Percentiles rank a stretch among this genome's conserved stretches.
Conservation (phyloP, 768 basidiomycete species). For the Rossbeevera mucosa region DNA sequence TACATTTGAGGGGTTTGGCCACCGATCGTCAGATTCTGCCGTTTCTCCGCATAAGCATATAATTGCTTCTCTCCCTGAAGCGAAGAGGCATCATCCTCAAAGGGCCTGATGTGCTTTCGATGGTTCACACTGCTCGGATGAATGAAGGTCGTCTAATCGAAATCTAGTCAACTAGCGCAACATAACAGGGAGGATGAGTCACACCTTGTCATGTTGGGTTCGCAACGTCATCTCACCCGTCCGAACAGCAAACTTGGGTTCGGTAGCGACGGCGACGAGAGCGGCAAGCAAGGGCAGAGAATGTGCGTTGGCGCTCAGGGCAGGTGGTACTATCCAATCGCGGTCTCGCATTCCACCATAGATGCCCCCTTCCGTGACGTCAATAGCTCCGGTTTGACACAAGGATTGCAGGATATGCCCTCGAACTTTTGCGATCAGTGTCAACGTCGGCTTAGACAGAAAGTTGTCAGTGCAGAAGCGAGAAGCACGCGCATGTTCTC, state of each 20-base stretch:
- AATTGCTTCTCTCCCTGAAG: slow-evolving; percentile 59
- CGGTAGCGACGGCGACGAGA: slow-evolving; percentile 78
- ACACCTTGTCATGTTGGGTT: slow-evolving; percentile 82
- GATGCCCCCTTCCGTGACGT: slow-evolving; percentile 68
- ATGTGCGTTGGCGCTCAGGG: slow-evolving; percentile 67
- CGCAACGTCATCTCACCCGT: slow-evolving; percentile 62
- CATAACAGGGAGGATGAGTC: slow-evolving; percentile 1
- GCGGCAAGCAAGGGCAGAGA: slow-evolving; percentile 76
- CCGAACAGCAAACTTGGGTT: slow-evolving; percentile 87
- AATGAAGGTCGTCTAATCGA: slow-evolving; percentile 61
- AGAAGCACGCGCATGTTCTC: slow-evolving; percentile 63
- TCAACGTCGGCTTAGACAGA: slow-evolving; percentile 77
- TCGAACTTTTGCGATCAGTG: slow-evolving; percentile 78
- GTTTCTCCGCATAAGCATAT: slow-evolving; percentile 80
- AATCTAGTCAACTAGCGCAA: slow-evolving; percentile 7
- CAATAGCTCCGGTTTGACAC: slow-evolving; percentile 76
- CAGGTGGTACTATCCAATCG: slow-evolving; percentile 49
- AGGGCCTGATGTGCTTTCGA: slow-evolving; percentile 42
- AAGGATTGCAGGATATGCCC: slow-evolving; percentile 71
- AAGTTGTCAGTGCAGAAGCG: slow-evolving; percentile 83
- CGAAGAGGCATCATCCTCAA: slow-evolving; percentile 14
- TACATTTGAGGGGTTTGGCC: slow-evolving; percentile 54
- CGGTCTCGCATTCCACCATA: slow-evolving; percentile 30
- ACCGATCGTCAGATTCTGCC: slow-evolving; percentile 59
- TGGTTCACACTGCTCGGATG: slow-evolving; percentile 87